Conservation (phyloP, 257 asterid genomes). For the Asclepias syriaca region DNA sequence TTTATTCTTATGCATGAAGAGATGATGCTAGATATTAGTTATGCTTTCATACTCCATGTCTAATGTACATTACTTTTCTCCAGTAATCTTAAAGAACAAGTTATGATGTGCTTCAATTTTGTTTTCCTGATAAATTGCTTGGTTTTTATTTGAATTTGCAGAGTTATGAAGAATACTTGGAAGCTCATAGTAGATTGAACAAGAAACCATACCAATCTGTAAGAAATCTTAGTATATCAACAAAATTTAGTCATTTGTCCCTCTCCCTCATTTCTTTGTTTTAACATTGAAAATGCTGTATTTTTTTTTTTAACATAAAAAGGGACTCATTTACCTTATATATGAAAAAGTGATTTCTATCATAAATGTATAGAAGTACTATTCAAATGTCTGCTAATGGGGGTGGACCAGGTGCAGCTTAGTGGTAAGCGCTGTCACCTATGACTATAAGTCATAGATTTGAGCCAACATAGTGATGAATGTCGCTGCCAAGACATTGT, state of each 20-base stretch:
- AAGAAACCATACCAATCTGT: constrained; percentile 50
- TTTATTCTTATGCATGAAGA: neutral
- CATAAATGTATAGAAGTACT: neutral
- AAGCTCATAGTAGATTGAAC: constrained; percentile 61
- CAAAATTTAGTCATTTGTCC: neutral
- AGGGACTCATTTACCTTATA: neutral
- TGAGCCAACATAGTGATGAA: too few species aligned
- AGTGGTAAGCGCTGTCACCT: too few species aligned
- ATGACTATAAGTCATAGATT: too few species aligned
- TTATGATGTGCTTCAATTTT: constrained; percentile 8
- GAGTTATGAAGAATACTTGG: constrained; percentile 95
- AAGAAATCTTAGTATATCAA: constrained; percentile 29
- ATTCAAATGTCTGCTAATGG: neutral
- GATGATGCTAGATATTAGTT: neutral
- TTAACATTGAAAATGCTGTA: neutral
- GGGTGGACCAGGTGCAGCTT: neutral
- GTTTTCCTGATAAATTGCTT: constrained; percentile 25
- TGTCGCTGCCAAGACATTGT: too few species aligned
- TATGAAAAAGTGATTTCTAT: neutral
- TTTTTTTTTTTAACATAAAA: neutral
- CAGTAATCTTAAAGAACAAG: neutral
- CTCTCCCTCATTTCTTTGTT: constrained; percentile 1
- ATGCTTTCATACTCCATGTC: neutral
- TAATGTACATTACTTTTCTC: neutral
- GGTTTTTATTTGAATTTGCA: constrained; percentile 34